Evolutionary conservation across 495 filamentous ascomycete species (phyloP), one percentile per base, ranked within the genome.

Genomic region (Aspergillus leporis): DNA sequence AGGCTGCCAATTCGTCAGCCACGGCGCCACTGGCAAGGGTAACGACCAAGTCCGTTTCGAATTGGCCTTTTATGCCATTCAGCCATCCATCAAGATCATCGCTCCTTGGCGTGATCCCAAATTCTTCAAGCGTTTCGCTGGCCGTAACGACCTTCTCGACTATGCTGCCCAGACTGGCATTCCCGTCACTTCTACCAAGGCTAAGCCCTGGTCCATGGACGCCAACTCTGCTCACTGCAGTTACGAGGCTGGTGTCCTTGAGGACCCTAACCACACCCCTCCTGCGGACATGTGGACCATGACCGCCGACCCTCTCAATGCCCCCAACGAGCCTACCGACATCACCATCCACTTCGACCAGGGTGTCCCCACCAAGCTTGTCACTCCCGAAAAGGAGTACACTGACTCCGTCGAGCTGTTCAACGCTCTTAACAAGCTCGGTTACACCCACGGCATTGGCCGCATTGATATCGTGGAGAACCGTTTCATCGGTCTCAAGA

Each of bases 391-490:
- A 55, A 86, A 91, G 81, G 80, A 80, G 46, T 78, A 81, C 64
- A 93, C 90, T 22, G 91, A 90, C 64, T 75, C 85, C 18, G 77
- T 97, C 25, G 89, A 92, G 61, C 74, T 97, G 36, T 97, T 97
- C 82, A 78, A 87, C 63, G 79, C 84, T 34, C 79, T 86, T 61
- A 97, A 97, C 79, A 74, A 83, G 53, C 92, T 96, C 67, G 93
- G 83, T 55, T 81, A 84, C 61, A 82, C 76, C 51, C 71, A 93
- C 72, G 93, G 93, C 68, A 81, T 96, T 59, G 93, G 93, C 63
- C 79, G 93, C 67, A 88, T 96, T 63, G 92, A 97, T 69, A 97
- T 97, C 65, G 93, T 82, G 51, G 92, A 97, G 83, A 91, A 89
- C 76, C 84, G 90, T 47, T 93, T 91, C 78, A 90, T 93, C 66